A percentile compares a stretch with the other conserved stretches of the same genome.
These are phyloP conservation scores for Rhodotorula glutinis DNA, from an alignment of 1,284 basidiomycete genomes.

Conservation along the genomic window DNA sequence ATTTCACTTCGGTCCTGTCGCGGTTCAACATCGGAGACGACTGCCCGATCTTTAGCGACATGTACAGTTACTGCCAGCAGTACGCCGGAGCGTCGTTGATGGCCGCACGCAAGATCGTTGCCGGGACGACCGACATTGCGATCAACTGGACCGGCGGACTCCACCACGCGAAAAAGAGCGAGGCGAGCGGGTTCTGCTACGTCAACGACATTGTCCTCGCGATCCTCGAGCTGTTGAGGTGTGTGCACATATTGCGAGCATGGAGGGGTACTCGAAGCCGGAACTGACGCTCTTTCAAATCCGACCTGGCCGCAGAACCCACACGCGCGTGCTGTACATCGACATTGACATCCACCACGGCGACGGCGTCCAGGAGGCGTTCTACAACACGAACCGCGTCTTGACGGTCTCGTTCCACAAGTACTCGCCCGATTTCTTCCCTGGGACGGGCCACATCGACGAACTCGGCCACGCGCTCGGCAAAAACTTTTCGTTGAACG, in stretches of 20 bases:
- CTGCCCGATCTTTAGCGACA: conserved; percentile 86
- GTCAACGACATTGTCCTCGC: conserved; percentile 92
- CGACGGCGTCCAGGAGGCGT: conserved; percentile 94
- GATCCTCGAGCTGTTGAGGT: conserved; percentile 89
- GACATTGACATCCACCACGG: conserved; percentile 98
- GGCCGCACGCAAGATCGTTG: conserved; percentile 77
- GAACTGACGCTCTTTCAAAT: too few relatives aligned
- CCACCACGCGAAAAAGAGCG: conserved; percentile 92
- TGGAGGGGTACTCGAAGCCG: too few relatives aligned
- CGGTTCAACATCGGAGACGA: conserved; percentile 60
- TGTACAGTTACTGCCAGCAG: conserved; percentile 88
- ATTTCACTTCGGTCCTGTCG: conserved; percentile 48
- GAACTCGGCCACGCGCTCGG: conserved; percentile 80
- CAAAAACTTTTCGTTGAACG: conserved; percentile 94
- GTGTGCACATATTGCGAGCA: conserved; percentile 6
- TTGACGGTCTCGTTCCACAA: conserved; percentile 99
- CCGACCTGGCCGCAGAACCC: conserved; percentile 59
- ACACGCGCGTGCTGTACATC: conserved; percentile 88
- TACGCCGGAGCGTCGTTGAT: conserved; percentile 88
- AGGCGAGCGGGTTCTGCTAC: conserved; percentile 95
- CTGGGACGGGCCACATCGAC: conserved; percentile 87
- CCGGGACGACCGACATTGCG: conserved; percentile 88
- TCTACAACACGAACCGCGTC: conserved; percentile 95
- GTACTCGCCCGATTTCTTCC: conserved; percentile 98
- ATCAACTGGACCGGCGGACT: conserved; percentile 97